A percentile compares a stretch with the other conserved stretches of the same genome.
phyloP scores from a whole-genome alignment of 495 filamentous ascomycete species.

The Penicillium simplicissimum region DNA sequence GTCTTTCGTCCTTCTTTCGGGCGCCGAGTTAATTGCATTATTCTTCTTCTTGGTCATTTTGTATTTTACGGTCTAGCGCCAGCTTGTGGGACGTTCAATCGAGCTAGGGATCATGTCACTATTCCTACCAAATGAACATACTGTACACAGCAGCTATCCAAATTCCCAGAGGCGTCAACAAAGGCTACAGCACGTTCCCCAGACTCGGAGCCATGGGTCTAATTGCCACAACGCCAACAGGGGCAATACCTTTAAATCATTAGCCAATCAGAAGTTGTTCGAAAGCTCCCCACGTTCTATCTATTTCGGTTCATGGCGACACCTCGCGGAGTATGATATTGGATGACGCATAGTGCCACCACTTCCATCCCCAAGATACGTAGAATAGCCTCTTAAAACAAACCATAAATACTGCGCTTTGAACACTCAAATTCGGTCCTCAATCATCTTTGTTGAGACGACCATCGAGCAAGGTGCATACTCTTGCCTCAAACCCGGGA shows the following conservation, averaged over 20 bases:
- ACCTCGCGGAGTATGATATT: neutral
- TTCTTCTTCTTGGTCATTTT: neutral
- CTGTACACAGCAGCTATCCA: neutral
- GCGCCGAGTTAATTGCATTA: neutral
- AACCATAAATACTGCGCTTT: too few species aligned
- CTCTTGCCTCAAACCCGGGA: neutral
- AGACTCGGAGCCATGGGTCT: slow-evolving; percentile 14
- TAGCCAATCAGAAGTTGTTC: neutral
- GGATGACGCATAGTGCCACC: slow-evolving; percentile 5
- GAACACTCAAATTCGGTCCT: neutral
- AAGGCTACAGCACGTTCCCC: neutral
- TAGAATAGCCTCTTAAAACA: neutral
- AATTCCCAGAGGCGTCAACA: neutral
- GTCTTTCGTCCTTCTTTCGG: neutral
- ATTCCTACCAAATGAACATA: neutral
- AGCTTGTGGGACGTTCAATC: neutral
- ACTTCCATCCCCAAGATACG: neutral
- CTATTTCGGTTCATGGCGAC: neutral
- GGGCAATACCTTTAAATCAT: neutral
- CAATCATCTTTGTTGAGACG: neutral
- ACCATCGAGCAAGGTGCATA: neutral
- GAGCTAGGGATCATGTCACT: neutral
- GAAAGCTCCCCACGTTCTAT: neutral
- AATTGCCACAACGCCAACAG: neutral
- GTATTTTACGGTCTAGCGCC: neutral